Evolutionary conservation across 257 asterid genomes (phyloP).

Genomic region (Euphrasia confusa): DNA sequence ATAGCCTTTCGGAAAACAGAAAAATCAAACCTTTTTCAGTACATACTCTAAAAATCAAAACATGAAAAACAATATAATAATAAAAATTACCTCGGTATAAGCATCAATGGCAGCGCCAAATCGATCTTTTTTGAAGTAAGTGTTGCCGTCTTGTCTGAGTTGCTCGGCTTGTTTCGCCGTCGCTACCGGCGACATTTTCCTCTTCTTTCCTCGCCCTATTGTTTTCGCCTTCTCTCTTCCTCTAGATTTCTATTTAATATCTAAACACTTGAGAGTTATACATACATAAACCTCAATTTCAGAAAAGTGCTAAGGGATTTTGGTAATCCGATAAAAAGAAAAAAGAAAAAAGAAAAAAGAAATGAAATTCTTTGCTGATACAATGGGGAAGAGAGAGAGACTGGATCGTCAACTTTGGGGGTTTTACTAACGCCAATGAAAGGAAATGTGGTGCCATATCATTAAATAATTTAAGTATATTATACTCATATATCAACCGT

Average conservation of each 20-base stretch:
- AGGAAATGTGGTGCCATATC: too few species aligned
- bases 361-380: too few species aligned
- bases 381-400: too few species aligned
- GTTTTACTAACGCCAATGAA: too few species aligned
- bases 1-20: conserved; percentile 50
- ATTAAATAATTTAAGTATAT: too few species aligned
- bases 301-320: too few species aligned
- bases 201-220: conserved; percentile 29
- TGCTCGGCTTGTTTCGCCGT: conserved; percentile 75
- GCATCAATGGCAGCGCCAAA: conserved; percentile 96
- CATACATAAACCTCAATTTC: background rate
- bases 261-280: conserved; percentile 2
- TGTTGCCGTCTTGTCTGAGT: conserved; percentile 68
- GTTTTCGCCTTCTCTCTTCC: background rate
- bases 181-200: conserved; percentile 58
- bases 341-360: too few species aligned
- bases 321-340: too few species aligned
- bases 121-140: conserved; percentile 57
- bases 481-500: too few species aligned
- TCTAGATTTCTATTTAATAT: too few species aligned
- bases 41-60: background rate
- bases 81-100: conserved; percentile 62
- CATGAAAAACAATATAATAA: background rate
- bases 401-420: too few species aligned
- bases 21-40: conserved; percentile 11